A percentile compares a stretch with the other conserved stretches of the same genome.
These are phyloP conservation scores for Mucor plumbeus DNA, from an alignment of 371 early-diverging fungal species.

Conservation along the genomic window DNA sequence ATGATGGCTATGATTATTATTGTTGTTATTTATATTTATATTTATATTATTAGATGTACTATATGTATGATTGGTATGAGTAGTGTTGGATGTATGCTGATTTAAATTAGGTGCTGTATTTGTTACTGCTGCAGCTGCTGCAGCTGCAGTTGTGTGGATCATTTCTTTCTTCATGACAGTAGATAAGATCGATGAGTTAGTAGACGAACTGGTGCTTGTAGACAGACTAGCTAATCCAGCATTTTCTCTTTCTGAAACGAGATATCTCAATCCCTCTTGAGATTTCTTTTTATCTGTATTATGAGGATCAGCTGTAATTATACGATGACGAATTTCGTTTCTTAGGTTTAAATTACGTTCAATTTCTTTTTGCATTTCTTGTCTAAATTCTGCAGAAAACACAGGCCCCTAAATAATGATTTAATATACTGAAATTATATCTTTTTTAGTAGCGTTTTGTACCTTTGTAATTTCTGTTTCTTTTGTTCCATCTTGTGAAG, in stretches of 20 bases:
- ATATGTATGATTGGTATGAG: not conserved
- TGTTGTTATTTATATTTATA: not conserved
- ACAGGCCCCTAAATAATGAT: slow-evolving; percentile 44
- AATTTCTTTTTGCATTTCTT: slow-evolving; percentile 61
- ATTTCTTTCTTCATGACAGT: slow-evolving; percentile 31
- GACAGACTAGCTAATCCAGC: slow-evolving; percentile 34
- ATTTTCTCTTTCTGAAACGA: slow-evolving; percentile 49
- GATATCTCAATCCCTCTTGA: slow-evolving; percentile 56
- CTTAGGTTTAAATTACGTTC: slow-evolving; percentile 50
- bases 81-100: not conserved
- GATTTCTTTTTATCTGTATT: slow-evolving; percentile 44
- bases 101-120: slow-evolving; percentile 4
- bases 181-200: slow-evolving; percentile 31
- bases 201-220: slow-evolving; percentile 39
- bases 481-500: slow-evolving; percentile 37
- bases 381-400: slow-evolving; percentile 59
- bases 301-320: slow-evolving; percentile 49
- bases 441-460: not conserved
- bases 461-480: slow-evolving; percentile 59
- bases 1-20: not conserved
- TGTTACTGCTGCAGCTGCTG: not conserved
- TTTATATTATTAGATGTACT: slow-evolving; percentile 4
- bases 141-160: slow-evolving; percentile 9
- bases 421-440: not conserved
- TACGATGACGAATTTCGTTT: slow-evolving; percentile 55